These are phyloP conservation scores for Ilyonectria robusta DNA, from an alignment of 2,329 filamentous ascomycete genomes.

Conservation along the genomic window DNA sequence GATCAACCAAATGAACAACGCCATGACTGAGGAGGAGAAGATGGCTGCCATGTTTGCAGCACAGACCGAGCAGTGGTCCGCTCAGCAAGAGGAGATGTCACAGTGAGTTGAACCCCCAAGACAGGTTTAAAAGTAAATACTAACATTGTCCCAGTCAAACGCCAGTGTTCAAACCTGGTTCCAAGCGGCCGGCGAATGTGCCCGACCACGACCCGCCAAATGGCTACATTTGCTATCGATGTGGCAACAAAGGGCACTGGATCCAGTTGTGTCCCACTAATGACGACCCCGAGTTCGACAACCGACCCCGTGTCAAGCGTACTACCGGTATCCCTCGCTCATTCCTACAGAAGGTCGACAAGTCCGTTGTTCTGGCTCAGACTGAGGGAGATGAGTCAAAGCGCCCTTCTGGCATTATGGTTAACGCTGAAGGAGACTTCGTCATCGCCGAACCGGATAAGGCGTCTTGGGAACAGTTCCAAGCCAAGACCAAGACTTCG, in stretches of 20 bases:
- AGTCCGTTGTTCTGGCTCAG: conserved; percentile 81
- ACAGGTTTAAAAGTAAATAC: conserved; percentile 32
- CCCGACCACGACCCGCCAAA: conserved; percentile 94
- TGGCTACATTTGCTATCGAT: conserved; percentile 96
- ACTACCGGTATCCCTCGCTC: conserved; percentile 97
- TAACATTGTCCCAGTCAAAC: conserved; percentile 68
- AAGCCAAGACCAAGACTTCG: conserved; percentile 92
- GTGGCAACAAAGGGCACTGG: conserved; percentile 98
- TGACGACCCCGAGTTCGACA: conserved; percentile 95
- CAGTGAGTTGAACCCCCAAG: conserved; percentile 66
- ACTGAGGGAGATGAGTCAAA: conserved; percentile 87
- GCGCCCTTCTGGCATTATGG: conserved; percentile 91
- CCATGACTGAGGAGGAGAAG: conserved; percentile 93
- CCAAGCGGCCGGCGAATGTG: conserved; percentile 80
- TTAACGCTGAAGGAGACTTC: conserved; percentile 97
- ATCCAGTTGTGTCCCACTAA: conserved; percentile 99
- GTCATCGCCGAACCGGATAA: conserved; percentile 97
- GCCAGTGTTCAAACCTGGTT: conserved; percentile 71
- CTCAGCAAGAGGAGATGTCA: conserved; percentile 93
- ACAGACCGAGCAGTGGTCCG: conserved; percentile 91
- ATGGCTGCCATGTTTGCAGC: conserved; percentile 93
- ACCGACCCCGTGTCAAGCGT: conserved; percentile 91
- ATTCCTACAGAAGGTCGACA: conserved; percentile 95
- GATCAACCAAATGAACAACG: conserved; percentile 78
- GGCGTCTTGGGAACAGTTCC: conserved; percentile 96